Conservation (phyloP, 2,329 filamentous ascomycete species). For the Pseudonectria foliicola region DNA sequence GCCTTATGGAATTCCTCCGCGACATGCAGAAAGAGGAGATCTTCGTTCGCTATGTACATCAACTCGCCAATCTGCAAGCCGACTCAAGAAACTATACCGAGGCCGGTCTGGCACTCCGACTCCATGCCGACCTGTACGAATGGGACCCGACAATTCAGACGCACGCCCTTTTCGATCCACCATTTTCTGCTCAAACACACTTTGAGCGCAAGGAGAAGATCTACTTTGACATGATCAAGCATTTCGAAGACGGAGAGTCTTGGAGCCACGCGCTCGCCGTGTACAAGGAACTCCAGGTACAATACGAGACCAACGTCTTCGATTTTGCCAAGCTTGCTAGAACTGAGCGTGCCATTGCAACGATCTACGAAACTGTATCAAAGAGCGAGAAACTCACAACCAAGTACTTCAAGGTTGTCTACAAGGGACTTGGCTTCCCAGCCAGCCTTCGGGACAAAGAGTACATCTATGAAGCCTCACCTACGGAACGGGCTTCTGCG, state of each 20-base stretch:
- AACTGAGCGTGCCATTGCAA: constrained; percentile 83
- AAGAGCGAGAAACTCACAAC: constrained; percentile 72
- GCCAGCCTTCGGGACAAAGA: constrained; percentile 76
- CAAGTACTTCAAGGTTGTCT: constrained; percentile 87
- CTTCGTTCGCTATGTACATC: constrained; percentile 92
- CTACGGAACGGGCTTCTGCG: constrained; percentile 66
- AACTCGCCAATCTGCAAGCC: constrained; percentile 72
- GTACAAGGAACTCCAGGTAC: constrained; percentile 83
- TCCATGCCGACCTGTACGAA: constrained; percentile 88
- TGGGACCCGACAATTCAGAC: constrained; percentile 72
- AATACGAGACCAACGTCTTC: constrained; percentile 84
- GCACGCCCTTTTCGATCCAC: constrained; percentile 61
- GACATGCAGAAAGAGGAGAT: constrained; percentile 98
- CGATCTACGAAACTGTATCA: constrained; percentile 80
- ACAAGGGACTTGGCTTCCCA: constrained; percentile 85
- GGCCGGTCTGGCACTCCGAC: constrained; percentile 77
- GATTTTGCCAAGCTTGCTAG: constrained; percentile 89
- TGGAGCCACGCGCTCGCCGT: constrained; percentile 84
- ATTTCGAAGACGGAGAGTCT: constrained; percentile 89
- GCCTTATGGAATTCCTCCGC: constrained; percentile 91
- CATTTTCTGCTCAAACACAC: constrained; percentile 73
- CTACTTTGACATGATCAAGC: constrained; percentile 90
- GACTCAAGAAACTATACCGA: constrained; percentile 74
- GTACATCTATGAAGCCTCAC: constrained; percentile 80
- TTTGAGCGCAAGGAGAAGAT: constrained; percentile 91